Base-by-base conservation (phyloP, 345 rosid species). In the Arabidopsis thaliana region DNA sequence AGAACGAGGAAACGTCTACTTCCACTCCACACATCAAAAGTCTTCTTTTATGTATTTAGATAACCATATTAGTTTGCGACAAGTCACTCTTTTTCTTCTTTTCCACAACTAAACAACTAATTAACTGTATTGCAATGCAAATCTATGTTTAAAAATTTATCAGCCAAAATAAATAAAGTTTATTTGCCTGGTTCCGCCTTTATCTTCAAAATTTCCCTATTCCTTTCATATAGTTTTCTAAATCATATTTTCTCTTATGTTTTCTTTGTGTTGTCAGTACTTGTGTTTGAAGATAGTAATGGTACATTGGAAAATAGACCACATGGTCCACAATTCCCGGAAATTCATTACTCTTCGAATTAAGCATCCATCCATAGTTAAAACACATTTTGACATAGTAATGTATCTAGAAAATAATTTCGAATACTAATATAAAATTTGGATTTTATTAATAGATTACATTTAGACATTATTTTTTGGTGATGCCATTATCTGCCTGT, bases 1-100 rank as follows among this genome's bases (percentile, higher is more conserved):
- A 53, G 73, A 75, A 67, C 79, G 79, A 67, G 73, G 79, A 75
- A 75, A 67, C 68, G 73, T 75, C 73, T 59, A 67, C 79, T 67
- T 67, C 66, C 55, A 59, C 68, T 75, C 74, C 62, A 50, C 36
- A 58, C 55, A 75, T 67, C 61, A 40, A 59, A 67, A 25, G 65
- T 41, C 68, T 67, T 59, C 23, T 45, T 32, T 46, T 36, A 0
- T 28, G 13, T 62, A 32, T 44, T 33, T 6, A 12, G 0, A 8
- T 60, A 40, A 12, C 11, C 20, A 33, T 14, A 42, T 41, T 48
- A 32, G 25, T 41, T 73, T 38, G 58, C 8, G 46, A 63, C 77
- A 73, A 33, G 55, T 73, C 56, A 63, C 63, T 12, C 34, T 52
- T 63, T 37, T 51, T 63, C 33, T 51, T 41, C 3, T 38, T 41